Conservation (phyloP, 345 rosid genomes). For the Leavenworthia alabamica region DNA sequence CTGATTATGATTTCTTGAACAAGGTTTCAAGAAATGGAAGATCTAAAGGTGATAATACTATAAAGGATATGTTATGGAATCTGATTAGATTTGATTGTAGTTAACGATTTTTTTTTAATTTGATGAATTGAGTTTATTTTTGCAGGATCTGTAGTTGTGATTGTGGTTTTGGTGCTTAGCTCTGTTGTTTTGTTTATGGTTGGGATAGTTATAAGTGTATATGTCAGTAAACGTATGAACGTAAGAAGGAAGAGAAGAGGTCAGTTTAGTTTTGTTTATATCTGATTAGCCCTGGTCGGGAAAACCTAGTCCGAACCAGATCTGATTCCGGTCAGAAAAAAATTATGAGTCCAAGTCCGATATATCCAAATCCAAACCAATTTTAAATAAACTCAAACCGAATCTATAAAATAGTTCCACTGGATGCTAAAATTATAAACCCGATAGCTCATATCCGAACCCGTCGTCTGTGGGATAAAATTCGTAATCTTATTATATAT, state of each 20-base stretch:
- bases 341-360: no score
- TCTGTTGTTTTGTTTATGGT: conserved; percentile 53
- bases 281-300: no score
- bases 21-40: conserved; percentile 39
- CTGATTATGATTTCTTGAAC: conserved; percentile 72
- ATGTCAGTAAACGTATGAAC: conserved; percentile 54
- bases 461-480: no score
- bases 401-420: no score
- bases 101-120: background rate
- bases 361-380: no score
- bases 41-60: conserved; percentile 47
- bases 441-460: no score
- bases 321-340: no score
- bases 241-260: conserved; percentile 73
- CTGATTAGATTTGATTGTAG: background rate
- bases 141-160: conserved; percentile 53
- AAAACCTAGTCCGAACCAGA: no score
- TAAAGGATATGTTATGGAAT: background rate
- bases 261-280: conserved; percentile 12
- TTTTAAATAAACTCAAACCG: no score
- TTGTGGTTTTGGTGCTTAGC: conserved; percentile 65
- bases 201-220: conserved; percentile 46
- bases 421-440: no score
- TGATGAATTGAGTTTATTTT: no score
- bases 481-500: no score